Base-by-base conservation (phyloP, 2,329 filamentous ascomycete genomes). In the Aulographum hederae region DNA sequence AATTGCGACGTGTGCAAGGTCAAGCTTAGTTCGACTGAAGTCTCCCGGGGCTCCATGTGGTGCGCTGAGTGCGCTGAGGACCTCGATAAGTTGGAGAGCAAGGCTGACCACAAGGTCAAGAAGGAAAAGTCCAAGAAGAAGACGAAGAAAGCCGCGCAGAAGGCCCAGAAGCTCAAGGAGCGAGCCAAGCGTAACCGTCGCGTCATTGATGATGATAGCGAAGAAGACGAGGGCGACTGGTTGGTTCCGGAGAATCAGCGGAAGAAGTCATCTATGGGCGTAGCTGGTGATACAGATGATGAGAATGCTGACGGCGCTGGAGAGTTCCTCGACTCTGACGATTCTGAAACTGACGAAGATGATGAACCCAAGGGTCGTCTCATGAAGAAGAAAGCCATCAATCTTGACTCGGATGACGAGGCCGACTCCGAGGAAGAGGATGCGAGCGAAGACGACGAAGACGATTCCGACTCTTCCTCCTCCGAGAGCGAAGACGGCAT, bases 281-380 rank as follows among this genome's bases (percentile, higher is more conserved):
- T 74, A 47, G 78, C 79, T 28, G 82, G 81, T n/a, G 81, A 79
- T 3, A 69, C 71, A n/a, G 78, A 82, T 32, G 81, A 92, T 39
- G 82, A 92, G 50, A 71, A 93, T 46, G 80, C 78, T 2, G 85
- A 92, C 47, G 82, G 82, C 2, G 81, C 77, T 3, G 85, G 82
- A 15, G 79, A 91, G 34, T 81, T 71, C 49, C 62, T 93, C 31
- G 67, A 67, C 23, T 72, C 75, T 0, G 71, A 78, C 18, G 78
- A 89, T 44, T 78, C 73, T 25, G 63, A 67, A 3, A 67, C 65
- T 5, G 69, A 67, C 17, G 60, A 61, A 29, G 53, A 62, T 2
- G 56, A 65, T 14, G 59, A 64, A 50, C n/a, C n/a, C n/a, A n/a
- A n/a, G n/a, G n/a, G n/a, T 18, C 39, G 38, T 17, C 43, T 43